A percentile compares a stretch with the other conserved stretches of the same genome.
These are phyloP conservation scores for Leccinum cinnamomeum DNA, from an alignment of 1,284 basidiomycete genomes.

Conservation along the genomic window DNA sequence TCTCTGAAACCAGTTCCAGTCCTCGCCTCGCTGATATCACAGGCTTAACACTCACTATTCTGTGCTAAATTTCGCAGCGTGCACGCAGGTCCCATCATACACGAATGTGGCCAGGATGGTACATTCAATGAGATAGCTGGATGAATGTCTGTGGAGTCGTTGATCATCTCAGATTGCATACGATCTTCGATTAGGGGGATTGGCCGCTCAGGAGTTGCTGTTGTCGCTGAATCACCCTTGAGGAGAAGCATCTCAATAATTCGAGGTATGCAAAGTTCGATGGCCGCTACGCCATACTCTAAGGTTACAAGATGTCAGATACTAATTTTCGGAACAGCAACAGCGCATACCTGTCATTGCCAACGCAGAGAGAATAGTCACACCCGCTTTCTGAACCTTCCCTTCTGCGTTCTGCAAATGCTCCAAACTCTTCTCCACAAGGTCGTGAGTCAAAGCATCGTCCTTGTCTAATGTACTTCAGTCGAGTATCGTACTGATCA, in stretches of 20 bases:
- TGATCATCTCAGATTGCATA: background rate
- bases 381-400: conserved; percentile 29
- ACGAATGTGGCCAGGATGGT: background rate
- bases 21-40: background rate
- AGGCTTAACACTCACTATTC: conserved; percentile 9
- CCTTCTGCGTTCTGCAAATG: conserved; percentile 11
- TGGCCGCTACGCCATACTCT: conserved; percentile 21
- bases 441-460: conserved; percentile 7
- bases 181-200: background rate
- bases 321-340: background rate
- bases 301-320: background rate
- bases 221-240: too few relatives aligned
- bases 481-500: too few relatives aligned
- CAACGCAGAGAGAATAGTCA: conserved; percentile 27
- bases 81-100: background rate
- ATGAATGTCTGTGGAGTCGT: background rate
- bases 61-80: conserved; percentile 11
- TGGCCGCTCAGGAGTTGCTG: background rate
- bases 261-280: conserved; percentile 9
- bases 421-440: conserved; percentile 16
- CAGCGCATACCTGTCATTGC: conserved; percentile 19
- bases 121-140: background rate
- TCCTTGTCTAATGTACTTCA: conserved; percentile 5
- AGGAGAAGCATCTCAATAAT: conserved; percentile 23
- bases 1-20: background rate